Evolutionary conservation across 768 basidiomycete species (phyloP), one percentile per base, ranked within the genome.

Genomic region (Nidularia sp.): DNA sequence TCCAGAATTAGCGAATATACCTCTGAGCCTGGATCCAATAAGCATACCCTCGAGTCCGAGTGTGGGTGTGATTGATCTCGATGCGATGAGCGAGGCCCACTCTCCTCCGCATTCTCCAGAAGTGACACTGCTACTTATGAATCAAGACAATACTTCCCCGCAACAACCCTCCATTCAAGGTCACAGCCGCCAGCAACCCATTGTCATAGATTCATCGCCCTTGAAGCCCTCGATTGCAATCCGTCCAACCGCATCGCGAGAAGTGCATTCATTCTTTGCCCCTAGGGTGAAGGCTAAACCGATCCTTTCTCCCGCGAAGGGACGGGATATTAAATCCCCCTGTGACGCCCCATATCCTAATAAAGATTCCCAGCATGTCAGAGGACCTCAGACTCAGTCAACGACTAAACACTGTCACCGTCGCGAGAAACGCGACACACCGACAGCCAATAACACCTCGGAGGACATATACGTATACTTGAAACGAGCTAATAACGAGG

Each of bases 301-400:
- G 10, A 36, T 49, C n/a, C 43, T 55, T 39, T 50, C 49, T 33
- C 12, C 51, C 29, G 32, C 49, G 25, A 52, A 49, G 47, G 44
- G 53, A 22, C 47, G 47, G 25, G 53, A n/a, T n/a, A n/a, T n/a
- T n/a, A n/a, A n/a, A n/a, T n/a, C n/a, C n/a, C 32, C 50, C 47
- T 52, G 50, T 18, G 53, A 54, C 13, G 71, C 68, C 0, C 79
- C 80, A 18, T 79, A 76, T 59, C 88, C 87, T 32, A 68, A 70
- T 56, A 58, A 58, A 45, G 66, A 70, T 22, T 71, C 68, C 12
- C 85, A 86, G 60, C 88, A 89, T 22, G 44, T 45, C 6, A 45
- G 22, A 56, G 85, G 85, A 34, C 63, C 70, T 13, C 85, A 86
- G 60, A 75, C 66, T 41, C 53, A 53, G n/a, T 75, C 73, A 57